Evolutionary conservation across 2,329 filamentous ascomycete species (phyloP).

Genomic region (Hypoxylon sp.): DNA sequence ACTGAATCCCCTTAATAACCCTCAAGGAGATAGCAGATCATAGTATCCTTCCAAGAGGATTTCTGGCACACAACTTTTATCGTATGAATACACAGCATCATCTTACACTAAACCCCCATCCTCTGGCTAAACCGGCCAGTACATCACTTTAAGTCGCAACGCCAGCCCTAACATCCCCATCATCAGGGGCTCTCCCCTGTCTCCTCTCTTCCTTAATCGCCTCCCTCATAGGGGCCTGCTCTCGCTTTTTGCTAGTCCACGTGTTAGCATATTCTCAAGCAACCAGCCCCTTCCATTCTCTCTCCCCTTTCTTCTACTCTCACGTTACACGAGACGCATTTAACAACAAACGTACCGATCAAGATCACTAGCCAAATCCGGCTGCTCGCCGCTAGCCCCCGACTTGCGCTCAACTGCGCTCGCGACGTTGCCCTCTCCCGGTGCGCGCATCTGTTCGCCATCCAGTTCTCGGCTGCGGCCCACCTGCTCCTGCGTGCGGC

Average conservation of each 20-base stretch:
- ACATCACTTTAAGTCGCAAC: slow-evolving; percentile 39
- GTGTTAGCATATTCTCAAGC: slow-evolving; percentile 18
- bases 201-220: slow-evolving; percentile 50
- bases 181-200: slow-evolving; percentile 47
- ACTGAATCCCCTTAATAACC: neutral
- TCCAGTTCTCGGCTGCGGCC: slow-evolving; percentile 50
- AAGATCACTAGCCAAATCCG: slow-evolving; percentile 53
- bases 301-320: neutral
- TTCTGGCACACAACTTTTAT: neutral
- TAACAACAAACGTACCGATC: slow-evolving; percentile 49
- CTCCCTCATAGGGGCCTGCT: slow-evolving; percentile 48
- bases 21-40: neutral
- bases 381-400: slow-evolving; percentile 50
- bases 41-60: neutral
- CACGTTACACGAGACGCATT: neutral
- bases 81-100: neutral
- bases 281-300: neutral
- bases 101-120: slow-evolving; percentile 2
- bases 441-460: slow-evolving; percentile 52
- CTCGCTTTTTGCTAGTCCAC: slow-evolving; percentile 50
- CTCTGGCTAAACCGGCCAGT: neutral
- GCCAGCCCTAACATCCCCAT: slow-evolving; percentile 44
- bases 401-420: slow-evolving; percentile 49
- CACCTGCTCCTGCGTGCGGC: slow-evolving; percentile 44
- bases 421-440: slow-evolving; percentile 52